Evolutionary conservation across 2,329 filamentous ascomycete genomes (phyloP).

Genomic region (Venturia carpophila): DNA sequence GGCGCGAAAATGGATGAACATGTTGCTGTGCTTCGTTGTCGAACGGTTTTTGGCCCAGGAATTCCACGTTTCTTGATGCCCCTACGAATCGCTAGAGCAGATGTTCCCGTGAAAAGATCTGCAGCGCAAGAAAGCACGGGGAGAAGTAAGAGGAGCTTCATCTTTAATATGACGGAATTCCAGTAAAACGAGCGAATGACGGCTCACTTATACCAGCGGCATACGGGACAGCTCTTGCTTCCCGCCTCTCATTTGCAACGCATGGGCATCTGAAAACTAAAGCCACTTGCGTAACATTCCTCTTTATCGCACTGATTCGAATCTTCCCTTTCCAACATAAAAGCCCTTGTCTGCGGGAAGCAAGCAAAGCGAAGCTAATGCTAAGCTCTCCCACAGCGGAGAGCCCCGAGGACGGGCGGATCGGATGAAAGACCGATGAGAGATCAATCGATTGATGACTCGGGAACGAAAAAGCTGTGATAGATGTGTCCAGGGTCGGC

Average conservation of each 20-base stretch:
- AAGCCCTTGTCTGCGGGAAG: background rate
- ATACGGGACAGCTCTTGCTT: background rate
- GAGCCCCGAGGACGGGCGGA: background rate
- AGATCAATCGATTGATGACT: background rate
- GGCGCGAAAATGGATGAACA: background rate
- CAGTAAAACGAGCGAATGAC: background rate
- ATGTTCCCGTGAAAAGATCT: background rate
- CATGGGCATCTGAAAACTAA: background rate
- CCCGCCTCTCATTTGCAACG: background rate
- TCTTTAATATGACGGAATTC: background rate
- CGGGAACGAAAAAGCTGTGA: background rate
- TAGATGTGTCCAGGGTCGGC: background rate
- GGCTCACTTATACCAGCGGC: background rate
- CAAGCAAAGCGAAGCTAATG: background rate
- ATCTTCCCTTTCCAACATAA: background rate
- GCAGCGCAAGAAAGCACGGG: background rate
- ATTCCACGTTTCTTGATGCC: slow-evolving; percentile 6
- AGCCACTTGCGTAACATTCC: background rate
- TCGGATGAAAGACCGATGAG: background rate
- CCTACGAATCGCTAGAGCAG: background rate
- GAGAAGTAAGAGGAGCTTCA: background rate
- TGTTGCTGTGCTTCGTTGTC: background rate
- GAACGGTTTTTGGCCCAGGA: background rate
- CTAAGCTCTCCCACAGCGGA: background rate
- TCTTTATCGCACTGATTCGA: background rate